Base-by-base conservation (phyloP, 2,329 filamentous ascomycete species). In the Pseudopithomyces maydicus region DNA sequence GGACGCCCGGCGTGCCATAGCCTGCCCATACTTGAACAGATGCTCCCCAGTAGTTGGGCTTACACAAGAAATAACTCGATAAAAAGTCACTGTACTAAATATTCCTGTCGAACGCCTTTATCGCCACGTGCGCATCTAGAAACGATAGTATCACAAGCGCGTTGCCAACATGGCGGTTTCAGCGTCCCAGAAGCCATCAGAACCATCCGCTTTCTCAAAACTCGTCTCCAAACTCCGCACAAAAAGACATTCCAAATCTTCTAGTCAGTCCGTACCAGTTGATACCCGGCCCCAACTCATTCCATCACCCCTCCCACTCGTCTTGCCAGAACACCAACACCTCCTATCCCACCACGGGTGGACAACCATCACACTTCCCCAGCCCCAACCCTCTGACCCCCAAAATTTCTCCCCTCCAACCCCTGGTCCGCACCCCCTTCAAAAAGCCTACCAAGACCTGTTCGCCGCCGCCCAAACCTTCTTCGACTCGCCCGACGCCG, bases 341-440 rank as follows among this genome's bases (percentile, higher is more conserved):
- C 58, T 65, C 6, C 63, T 76, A 12, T 59, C 66, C 19, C 59
- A 62, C 14, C 66, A 74, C n/a, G 73, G 73, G 39, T 76, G 73
- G 73, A 74, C 73, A 2, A 74, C 70, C 2, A 49, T 75, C 38
- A 74, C 73, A 23, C 73, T 74, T 19, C 72, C 68, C 6, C 56
- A 62, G 48, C 47, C 50, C 49, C 45, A 22, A 8, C 17, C 29
- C 49, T 51, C 29, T 22, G 19, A 26, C 19, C 26, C 19, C 39
- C 20, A 42, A n/a, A 14, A 42, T 14, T 8, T 44, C 4, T 6
- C 42, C 35, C n/a, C 17, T 22, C 20, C 52, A 20, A 22, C 44
- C 15, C 58, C 55, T 3, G 53, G 56, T 5, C 49, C 55, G 0
- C 72, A 76, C 36, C 73, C 73, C 2, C 63, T 76, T 1, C 68